Percentiles rank a stretch among this genome's conserved stretches.
phyloP scores from a whole-genome alignment of 164 flowering plant species.

The Nelumbo lutea region DNA sequence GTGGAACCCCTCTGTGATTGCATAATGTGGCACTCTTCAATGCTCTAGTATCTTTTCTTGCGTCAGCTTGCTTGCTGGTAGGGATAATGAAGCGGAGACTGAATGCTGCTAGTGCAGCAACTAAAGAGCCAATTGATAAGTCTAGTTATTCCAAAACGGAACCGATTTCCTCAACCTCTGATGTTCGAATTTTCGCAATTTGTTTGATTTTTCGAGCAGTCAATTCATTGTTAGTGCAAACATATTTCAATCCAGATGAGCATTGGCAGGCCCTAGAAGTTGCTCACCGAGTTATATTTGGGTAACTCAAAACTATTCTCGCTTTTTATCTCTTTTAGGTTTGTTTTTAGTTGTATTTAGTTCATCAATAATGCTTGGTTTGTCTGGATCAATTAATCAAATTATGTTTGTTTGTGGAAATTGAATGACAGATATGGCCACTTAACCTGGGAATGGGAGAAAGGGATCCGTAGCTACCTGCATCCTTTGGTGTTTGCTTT shows the following conservation, averaged over 20 bases:
- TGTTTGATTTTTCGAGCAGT: conserved; percentile 53
- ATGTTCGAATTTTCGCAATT: conserved; percentile 30
- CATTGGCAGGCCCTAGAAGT: conserved; percentile 99
- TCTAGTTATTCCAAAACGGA: conserved; percentile 4
- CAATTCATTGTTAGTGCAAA: conserved; percentile 71
- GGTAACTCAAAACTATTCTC: conserved; percentile 37
- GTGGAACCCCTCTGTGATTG: no score
- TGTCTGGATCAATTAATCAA: neutral
- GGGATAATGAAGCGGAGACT: conserved; percentile 26
- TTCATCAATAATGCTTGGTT: neutral
- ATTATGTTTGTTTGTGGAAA: neutral
- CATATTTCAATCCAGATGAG: conserved; percentile 96
- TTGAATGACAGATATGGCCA: conserved; percentile 67
- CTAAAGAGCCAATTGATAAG: conserved; percentile 4
- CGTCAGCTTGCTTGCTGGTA: neutral
- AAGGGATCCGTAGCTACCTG: conserved; percentile 84
- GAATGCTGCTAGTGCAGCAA: conserved; percentile 4
- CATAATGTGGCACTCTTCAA: no score
- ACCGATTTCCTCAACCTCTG: neutral
- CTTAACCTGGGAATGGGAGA: conserved; percentile 97
- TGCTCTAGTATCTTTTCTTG: no score
- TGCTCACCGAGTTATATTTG: conserved; percentile 71
- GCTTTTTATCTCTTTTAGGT: neutral
- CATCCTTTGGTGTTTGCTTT: conserved; percentile 82
- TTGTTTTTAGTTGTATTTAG: neutral